Conservation (phyloP, 2,329 filamentous ascomycete species). For the Orbilia javanica region DNA sequence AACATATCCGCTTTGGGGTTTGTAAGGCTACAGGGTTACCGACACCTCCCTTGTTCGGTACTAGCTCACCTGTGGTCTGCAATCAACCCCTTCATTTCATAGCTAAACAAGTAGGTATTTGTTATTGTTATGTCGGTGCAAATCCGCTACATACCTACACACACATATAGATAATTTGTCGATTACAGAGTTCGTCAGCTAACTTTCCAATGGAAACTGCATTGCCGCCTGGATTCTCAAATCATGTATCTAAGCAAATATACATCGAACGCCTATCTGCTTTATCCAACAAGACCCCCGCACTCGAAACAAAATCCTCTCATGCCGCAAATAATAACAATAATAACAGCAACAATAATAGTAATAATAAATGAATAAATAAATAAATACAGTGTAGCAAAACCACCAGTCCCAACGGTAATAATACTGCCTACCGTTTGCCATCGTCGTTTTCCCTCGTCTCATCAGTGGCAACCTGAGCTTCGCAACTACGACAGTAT, state of each 20-base stretch:
- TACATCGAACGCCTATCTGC: neutral
- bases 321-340: neutral
- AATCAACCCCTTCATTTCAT: neutral
- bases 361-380: too few species aligned
- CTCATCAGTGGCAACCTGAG: neutral
- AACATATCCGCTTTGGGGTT: neutral
- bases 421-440: neutral
- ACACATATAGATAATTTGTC: neutral
- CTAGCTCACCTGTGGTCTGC: conserved; percentile 7
- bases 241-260: neutral
- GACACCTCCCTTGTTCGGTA: conserved; percentile 43
- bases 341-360: too few species aligned
- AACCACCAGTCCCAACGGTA: neutral
- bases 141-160: neutral
- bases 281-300: neutral
- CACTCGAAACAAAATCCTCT: neutral
- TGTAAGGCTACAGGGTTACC: conserved; percentile 10
- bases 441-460: neutral
- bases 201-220: neutral
- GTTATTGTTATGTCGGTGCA: neutral
- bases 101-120: too few species aligned
- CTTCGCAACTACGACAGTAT: conserved; percentile 52
- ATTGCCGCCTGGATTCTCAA: neutral
- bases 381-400: neutral
- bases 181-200: neutral